phyloP scores from a whole-genome alignment of 108 stramenopile genomes.

The Skeletonema potamos region DNA sequence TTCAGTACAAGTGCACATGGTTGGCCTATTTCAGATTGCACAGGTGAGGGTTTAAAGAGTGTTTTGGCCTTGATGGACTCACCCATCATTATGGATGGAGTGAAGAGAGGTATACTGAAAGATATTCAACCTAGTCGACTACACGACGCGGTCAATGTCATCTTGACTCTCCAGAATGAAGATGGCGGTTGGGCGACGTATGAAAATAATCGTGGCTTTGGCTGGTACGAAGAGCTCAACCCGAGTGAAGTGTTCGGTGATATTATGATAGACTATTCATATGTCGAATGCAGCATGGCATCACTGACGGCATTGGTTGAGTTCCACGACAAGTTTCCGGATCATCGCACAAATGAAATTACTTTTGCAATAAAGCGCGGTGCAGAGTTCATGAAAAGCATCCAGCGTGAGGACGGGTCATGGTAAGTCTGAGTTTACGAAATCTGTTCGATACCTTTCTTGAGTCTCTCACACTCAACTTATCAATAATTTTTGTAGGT shows the following conservation, averaged over 20 bases:
- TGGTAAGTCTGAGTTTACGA: conserved; percentile 60
- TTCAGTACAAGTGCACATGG: conserved; percentile 97
- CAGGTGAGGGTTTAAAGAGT: conserved; percentile 95
- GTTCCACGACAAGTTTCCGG: conserved; percentile 82
- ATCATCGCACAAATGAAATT: conserved; percentile 81
- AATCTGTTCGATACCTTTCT: background rate
- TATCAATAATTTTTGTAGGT: conserved; percentile 27
- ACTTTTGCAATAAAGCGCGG: conserved; percentile 75
- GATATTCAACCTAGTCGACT: conserved; percentile 67
- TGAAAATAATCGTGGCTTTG: conserved; percentile 97
- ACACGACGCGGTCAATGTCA: conserved; percentile 81
- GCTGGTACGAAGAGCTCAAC: conserved; percentile 97
- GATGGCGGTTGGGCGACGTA: conserved; percentile 99
- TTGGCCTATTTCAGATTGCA: conserved; percentile 99
- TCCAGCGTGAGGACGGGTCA: conserved; percentile 94
- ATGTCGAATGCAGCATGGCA: conserved; percentile 98
- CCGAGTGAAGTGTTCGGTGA: conserved; percentile 98
- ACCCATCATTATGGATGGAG: conserved; percentile 51
- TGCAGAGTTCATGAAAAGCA: conserved; percentile 85
- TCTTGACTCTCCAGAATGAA: conserved; percentile 93
- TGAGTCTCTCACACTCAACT: background rate
- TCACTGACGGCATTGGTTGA: conserved; percentile 87
- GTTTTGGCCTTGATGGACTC: conserved; percentile 70
- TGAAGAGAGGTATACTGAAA: conserved; percentile 46
- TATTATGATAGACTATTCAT: conserved; percentile 99